Percentiles rank a stretch among this genome's conserved stretches.
Conservation (phyloP, 148 eudicot species). For the Rhododendron ferrugineum region DNA sequence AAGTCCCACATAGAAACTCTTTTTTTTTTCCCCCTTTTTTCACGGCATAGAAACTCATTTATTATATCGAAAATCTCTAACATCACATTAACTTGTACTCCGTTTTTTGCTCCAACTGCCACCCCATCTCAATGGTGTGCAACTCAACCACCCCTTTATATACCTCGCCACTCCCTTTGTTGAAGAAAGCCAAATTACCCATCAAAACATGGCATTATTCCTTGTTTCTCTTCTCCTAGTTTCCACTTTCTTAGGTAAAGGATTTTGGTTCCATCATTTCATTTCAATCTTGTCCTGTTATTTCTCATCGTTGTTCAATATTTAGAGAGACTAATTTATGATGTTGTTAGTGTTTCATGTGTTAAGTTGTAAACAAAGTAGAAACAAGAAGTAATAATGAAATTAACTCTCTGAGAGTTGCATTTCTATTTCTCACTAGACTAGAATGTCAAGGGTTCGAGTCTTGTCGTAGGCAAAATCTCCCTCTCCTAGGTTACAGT, state of each 20-base stretch:
- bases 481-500: neutral
- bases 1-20: too few species aligned
- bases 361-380: neutral
- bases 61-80: neutral
- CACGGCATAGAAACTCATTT: too few species aligned
- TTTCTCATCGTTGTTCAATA: neutral
- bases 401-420: neutral
- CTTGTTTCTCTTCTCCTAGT: slow-evolving; percentile 4
- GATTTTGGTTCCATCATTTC: neutral
- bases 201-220: neutral
- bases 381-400: neutral
- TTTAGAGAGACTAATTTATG: neutral
- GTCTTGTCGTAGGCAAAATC: neutral
- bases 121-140: neutral
- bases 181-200: neutral
- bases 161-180: neutral
- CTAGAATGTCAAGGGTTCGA: neutral
- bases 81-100: neutral
- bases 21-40: too few species aligned
- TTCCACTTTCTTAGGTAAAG: slow-evolving; percentile 1
- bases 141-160: neutral
- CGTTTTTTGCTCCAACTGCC: neutral
- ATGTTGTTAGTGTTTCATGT: neutral
- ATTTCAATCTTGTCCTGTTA: neutral
- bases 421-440: neutral